Percentiles rank a stretch among this genome's conserved stretches.
Evolutionary conservation across 192 early-diverging fungal genomes (phyloP).

Genomic region (Pilaira anomala): DNA sequence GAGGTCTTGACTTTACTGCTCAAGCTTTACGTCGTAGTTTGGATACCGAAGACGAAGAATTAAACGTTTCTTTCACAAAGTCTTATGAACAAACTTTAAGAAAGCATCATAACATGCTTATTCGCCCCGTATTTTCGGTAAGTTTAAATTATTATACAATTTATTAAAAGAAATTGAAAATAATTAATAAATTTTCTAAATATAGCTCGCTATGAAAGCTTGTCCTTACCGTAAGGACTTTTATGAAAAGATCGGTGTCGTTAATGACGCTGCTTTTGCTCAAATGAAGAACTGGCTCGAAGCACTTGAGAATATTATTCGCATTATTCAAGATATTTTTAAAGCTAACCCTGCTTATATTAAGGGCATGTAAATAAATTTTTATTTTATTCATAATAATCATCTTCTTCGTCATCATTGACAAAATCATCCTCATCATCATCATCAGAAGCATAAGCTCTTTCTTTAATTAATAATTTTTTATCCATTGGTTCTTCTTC

Average conservation of each 20-base stretch:
- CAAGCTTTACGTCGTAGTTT: slow-evolving; percentile 63
- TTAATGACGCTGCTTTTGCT: slow-evolving; percentile 52
- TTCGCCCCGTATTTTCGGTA: slow-evolving; percentile 66
- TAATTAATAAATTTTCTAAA: not conserved
- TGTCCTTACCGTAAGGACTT: slow-evolving; percentile 89
- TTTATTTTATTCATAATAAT: slow-evolving; percentile 12
- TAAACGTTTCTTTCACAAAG: slow-evolving; percentile 67
- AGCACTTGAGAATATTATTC: slow-evolving; percentile 72
- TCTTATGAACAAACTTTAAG: slow-evolving; percentile 70
- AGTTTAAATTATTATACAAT: slow-evolving; percentile 20
- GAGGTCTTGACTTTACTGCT: slow-evolving; percentile 77
- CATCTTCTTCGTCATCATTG: slow-evolving; percentile 23
- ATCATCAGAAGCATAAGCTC: slow-evolving; percentile 3
- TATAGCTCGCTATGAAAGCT: slow-evolving; percentile 83
- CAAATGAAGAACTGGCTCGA: slow-evolving; percentile 68
- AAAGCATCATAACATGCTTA: slow-evolving; percentile 66
- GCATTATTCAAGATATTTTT: slow-evolving; percentile 61
- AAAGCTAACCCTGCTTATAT: slow-evolving; percentile 33
- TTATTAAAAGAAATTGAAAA: not conserved
- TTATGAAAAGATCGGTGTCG: slow-evolving; percentile 77
- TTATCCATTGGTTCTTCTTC: slow-evolving; percentile 16
- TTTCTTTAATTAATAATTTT: not conserved
- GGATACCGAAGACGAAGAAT: slow-evolving; percentile 52
- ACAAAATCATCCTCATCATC: slow-evolving; percentile 17
- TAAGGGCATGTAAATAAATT: slow-evolving; percentile 38